A percentile compares a stretch with the other conserved stretches of the same genome.
These are phyloP conservation scores for Stephania yunnanensis DNA, from an alignment of 164 flowering plant genomes.

Conservation along the genomic window DNA sequence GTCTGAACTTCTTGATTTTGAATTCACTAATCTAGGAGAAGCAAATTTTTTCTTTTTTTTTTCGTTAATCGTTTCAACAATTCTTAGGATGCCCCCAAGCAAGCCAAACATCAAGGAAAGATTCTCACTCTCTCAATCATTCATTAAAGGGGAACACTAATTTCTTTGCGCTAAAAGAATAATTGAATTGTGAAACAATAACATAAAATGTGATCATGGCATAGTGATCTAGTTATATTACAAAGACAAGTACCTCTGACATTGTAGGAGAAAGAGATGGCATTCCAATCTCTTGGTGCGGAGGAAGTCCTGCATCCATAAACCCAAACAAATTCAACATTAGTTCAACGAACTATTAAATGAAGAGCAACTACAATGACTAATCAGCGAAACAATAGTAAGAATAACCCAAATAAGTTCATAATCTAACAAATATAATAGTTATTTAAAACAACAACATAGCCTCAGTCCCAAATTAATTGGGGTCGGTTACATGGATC, in stretches of 20 bases:
- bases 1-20: too few species aligned
- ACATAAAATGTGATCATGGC: neutral
- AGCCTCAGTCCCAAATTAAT: neutral
- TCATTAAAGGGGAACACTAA: too few species aligned
- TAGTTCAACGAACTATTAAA: neutral
- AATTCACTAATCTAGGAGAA: too few species aligned
- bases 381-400: neutral
- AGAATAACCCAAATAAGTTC: neutral
- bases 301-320: conserved; percentile 69
- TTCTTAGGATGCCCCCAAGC: neutral
- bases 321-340: neutral
- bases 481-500: too few species aligned
- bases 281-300: conserved; percentile 98
- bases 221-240: neutral
- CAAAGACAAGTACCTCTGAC: conserved; percentile 60
- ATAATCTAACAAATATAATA: neutral
- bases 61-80: too few species aligned
- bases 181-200: conserved; percentile 1
- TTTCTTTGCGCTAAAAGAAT: neutral
- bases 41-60: too few species aligned
- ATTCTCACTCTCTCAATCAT: too few species aligned
- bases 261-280: conserved; percentile 99
- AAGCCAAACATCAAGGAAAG: too few species aligned
- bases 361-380: too few species aligned
- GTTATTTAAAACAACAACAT: neutral